Evolutionary conservation across 2,329 filamentous ascomycete genomes (phyloP).

Genomic region (Pseudocercospora pini-densiflorae): DNA sequence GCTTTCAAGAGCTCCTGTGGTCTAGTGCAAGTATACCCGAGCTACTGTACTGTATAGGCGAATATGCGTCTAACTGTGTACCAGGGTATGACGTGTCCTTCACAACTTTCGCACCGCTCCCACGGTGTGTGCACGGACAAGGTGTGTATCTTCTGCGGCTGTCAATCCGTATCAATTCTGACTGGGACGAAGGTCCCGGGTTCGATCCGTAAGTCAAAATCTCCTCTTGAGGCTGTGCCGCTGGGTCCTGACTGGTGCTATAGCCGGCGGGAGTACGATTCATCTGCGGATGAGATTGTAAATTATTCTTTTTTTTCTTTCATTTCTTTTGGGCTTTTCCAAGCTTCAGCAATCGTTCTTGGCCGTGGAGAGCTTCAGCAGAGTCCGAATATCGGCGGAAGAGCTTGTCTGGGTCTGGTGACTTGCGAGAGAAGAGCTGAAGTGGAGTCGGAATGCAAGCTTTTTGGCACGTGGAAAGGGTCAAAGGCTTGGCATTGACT

Average conservation of each 20-base stretch:
- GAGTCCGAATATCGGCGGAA: not conserved
- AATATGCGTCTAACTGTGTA: no score
- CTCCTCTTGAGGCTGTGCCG: not conserved
- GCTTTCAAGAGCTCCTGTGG: slow-evolving; percentile 22
- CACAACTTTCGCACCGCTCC: slow-evolving; percentile 19
- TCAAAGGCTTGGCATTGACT: not conserved
- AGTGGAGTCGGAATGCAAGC: not conserved
- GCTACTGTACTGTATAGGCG: no score
- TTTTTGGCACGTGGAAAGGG: not conserved
- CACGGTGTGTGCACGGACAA: no score
- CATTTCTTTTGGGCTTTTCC: not conserved
- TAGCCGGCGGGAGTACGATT: not conserved
- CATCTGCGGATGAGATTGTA: not conserved
- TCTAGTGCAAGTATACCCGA: slow-evolving; percentile 28
- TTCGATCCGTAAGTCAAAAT: slow-evolving; percentile 7
- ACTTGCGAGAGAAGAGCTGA: not conserved
- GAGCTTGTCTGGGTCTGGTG: not conserved
- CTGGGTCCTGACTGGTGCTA: not conserved
- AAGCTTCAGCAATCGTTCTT: not conserved
- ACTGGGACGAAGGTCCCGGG: slow-evolving; percentile 7
- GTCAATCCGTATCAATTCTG: not conserved
- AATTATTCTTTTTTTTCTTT: not conserved
- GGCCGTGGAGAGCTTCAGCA: not conserved
- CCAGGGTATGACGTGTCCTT: slow-evolving; percentile 35
- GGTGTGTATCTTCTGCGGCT: not conserved